phyloP scores from a whole-genome alignment of 2,329 filamentous ascomycete species.

The Alternaria conjuncta region DNA sequence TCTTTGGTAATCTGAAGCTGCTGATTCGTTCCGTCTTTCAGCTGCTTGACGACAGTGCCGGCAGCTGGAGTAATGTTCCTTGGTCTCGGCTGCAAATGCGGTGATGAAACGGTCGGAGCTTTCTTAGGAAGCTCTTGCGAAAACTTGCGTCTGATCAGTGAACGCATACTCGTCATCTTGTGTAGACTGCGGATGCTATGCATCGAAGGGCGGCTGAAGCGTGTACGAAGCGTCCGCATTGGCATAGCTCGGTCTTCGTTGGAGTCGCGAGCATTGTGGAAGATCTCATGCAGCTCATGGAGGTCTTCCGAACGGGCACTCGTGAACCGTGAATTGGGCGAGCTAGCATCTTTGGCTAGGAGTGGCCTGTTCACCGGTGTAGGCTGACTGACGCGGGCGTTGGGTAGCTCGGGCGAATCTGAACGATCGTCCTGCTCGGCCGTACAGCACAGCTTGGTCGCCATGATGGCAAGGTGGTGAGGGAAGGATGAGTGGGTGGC shows the following conservation, averaged over 20 bases:
- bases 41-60: conserved; percentile 35
- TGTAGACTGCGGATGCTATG: conserved; percentile 43
- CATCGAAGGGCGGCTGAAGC: conserved; percentile 35
- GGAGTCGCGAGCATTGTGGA: conserved; percentile 33
- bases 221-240: conserved; percentile 20
- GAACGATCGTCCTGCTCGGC: conserved; percentile 35
- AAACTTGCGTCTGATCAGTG: conserved; percentile 41
- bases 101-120: background rate
- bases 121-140: conserved; percentile 35
- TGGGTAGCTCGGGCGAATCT: conserved; percentile 43
- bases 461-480: conserved; percentile 25
- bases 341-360: conserved; percentile 22
- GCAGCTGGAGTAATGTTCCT: conserved; percentile 9
- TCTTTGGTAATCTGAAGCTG: conserved; percentile 42
- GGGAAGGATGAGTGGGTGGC: background rate
- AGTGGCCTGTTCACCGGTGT: conserved; percentile 37
- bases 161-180: conserved; percentile 45
- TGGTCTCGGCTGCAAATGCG: conserved; percentile 8
- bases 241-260: conserved; percentile 18
- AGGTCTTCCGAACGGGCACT: conserved; percentile 41
- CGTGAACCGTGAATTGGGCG: conserved; percentile 36
- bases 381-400: conserved; percentile 35
- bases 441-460: conserved; percentile 44
- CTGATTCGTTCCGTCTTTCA: conserved; percentile 22
- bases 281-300: conserved; percentile 43